phyloP scores from a whole-genome alignment of 371 early-diverging fungal species.

The Mucor velutinosus region DNA sequence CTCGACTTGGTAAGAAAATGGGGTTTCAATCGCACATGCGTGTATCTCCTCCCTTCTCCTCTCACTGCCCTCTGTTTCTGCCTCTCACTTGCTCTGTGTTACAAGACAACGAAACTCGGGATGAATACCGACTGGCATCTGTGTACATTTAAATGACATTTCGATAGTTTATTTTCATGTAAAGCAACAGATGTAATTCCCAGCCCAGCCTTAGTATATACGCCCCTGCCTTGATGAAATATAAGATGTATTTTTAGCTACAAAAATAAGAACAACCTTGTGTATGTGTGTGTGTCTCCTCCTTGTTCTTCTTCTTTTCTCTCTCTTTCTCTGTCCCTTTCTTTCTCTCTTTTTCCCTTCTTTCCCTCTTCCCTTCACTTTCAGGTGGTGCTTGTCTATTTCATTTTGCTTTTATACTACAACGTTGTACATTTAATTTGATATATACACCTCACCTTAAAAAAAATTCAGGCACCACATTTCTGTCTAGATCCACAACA shows the following conservation, averaged over 20 bases:
- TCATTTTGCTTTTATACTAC: background rate
- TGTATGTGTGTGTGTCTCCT: background rate
- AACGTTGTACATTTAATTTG: background rate
- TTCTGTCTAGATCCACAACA: too few relatives aligned
- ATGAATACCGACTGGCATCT: slow-evolving; percentile 6
- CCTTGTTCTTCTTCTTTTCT: background rate
- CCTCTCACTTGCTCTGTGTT: background rate
- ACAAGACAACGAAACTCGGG: background rate
- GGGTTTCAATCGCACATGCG: background rate
- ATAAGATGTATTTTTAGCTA: background rate
- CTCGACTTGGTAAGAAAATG: too few relatives aligned
- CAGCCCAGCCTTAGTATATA: background rate
- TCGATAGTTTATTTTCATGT: too few relatives aligned
- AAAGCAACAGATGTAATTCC: too few relatives aligned
- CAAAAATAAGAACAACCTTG: background rate
- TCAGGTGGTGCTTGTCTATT: background rate
- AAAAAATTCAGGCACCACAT: too few relatives aligned
- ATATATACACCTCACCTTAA: too few relatives aligned
- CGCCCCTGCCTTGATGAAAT: slow-evolving; percentile 9
- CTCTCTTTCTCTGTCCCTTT: background rate
- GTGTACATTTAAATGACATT: background rate
- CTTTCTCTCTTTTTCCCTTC: background rate
- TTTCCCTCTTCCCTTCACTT: background rate
- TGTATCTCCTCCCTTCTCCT: background rate
- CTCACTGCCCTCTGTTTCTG: background rate